Conservation (phyloP, 2,329 filamentous ascomycete genomes). For the Fusarium circinatum region DNA sequence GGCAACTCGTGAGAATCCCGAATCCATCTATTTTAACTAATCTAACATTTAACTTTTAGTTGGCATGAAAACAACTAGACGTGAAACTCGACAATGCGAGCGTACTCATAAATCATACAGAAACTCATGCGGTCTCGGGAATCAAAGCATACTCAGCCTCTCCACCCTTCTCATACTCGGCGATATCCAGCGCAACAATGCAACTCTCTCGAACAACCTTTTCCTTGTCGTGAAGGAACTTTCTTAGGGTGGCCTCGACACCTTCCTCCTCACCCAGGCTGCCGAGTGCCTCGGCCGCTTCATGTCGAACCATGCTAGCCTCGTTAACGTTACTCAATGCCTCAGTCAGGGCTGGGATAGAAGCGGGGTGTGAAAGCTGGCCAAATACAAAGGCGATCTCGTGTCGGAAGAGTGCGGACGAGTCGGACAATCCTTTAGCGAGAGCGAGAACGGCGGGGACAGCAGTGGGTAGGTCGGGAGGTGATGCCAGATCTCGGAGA, state of each 20-base stretch:
- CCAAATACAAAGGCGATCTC: slow-evolving; percentile 99
- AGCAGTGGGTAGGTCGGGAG: slow-evolving; percentile 89
- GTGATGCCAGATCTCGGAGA: slow-evolving; percentile 92
- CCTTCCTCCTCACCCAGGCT: slow-evolving; percentile 93
- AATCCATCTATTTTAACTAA: slow-evolving; percentile 24
- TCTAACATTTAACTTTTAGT: slow-evolving; percentile 48
- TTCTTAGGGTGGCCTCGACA: slow-evolving; percentile 85
- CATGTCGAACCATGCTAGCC: slow-evolving; percentile 95
- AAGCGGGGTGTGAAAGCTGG: slow-evolving; percentile 95
- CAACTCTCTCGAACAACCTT: slow-evolving; percentile 94
- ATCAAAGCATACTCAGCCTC: slow-evolving; percentile 93
- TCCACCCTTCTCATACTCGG: slow-evolving; percentile 91
- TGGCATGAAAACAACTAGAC: slow-evolving; percentile 70
- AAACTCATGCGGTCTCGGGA: slow-evolving; percentile 66
- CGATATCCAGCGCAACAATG: slow-evolving; percentile 96
- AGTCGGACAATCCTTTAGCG: slow-evolving; percentile 84
- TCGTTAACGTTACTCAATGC: slow-evolving; percentile 83
- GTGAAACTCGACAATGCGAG: slow-evolving; percentile 26
- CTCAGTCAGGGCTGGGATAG: slow-evolving; percentile 86
- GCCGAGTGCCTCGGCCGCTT: slow-evolving; percentile 95
- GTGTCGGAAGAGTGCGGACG: slow-evolving; percentile 93
- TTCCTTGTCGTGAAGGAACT: slow-evolving; percentile 89
- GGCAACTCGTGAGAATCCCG: slow-evolving; percentile 73
- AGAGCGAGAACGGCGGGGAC: slow-evolving; percentile 87
- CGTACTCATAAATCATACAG: slow-evolving; percentile 48